Conservation (phyloP, 768 basidiomycete species). For the Trametes maxima region DNA sequence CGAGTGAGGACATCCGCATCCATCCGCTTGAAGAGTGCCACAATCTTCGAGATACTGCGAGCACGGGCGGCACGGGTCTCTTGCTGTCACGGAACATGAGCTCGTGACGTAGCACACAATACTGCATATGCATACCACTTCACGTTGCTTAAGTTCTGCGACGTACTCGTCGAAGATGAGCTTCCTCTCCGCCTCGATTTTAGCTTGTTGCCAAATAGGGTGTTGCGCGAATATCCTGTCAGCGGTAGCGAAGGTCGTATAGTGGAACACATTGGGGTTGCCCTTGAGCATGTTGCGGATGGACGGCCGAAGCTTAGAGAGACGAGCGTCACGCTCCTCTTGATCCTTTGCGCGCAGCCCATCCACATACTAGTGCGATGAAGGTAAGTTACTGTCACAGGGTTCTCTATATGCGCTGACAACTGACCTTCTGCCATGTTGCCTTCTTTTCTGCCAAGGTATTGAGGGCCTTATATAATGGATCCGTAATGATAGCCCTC, state of each 20-base stretch:
- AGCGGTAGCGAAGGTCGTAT: constrained; percentile 88
- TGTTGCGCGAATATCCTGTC: constrained; percentile 85
- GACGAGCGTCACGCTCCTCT: constrained; percentile 80
- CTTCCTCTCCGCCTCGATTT: constrained; percentile 81
- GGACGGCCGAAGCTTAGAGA: constrained; percentile 86
- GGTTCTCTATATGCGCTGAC: background rate
- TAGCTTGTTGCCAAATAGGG: constrained; percentile 89
- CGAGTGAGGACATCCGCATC: constrained; percentile 92
- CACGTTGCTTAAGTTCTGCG: constrained; percentile 79
- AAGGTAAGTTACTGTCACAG: constrained; percentile 1
- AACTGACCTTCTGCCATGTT: constrained; percentile 86
- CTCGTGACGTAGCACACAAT: background rate
- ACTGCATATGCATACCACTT: constrained; percentile 66
- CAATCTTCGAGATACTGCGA: constrained; percentile 82
- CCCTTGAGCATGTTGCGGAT: constrained; percentile 84
- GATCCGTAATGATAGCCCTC: constrained; percentile 97
- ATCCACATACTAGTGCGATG: constrained; percentile 64
- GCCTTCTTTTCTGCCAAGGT: constrained; percentile 94
- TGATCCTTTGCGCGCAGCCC: constrained; percentile 78
- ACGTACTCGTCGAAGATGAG: constrained; percentile 94
- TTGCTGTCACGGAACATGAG: constrained; percentile 50
- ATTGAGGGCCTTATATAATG: constrained; percentile 91
- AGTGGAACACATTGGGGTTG: constrained; percentile 87
- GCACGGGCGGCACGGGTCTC: constrained; percentile 75
- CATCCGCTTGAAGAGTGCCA: constrained; percentile 81